Evolutionary conservation across 75 land plant genomes (phyloP).

Genomic region (Larix kaempferi): DNA sequence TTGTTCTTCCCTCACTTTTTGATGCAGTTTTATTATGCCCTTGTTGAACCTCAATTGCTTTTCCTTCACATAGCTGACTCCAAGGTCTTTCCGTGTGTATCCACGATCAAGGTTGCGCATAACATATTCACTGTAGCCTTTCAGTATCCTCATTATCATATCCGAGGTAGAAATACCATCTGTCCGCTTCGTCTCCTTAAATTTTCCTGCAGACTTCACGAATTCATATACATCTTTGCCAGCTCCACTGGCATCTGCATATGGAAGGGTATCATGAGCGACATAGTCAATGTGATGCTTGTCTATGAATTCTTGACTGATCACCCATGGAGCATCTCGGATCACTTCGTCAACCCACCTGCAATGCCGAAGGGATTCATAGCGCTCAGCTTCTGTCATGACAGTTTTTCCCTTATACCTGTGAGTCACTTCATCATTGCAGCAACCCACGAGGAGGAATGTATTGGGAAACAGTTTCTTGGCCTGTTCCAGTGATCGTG

Average conservation of each 20-base stretch:
- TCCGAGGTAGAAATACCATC: constrained; percentile 43
- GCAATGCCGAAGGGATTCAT: constrained; percentile 94
- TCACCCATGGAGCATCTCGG: constrained; percentile 77
- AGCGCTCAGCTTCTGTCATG: constrained; percentile 79
- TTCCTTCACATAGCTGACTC: constrained; percentile 52
- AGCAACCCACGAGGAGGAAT: constrained; percentile 55
- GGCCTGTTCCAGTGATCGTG: constrained; percentile 87
- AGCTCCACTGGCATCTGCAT: constrained; percentile 35
- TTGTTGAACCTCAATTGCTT: constrained; percentile 47
- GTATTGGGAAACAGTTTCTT: constrained; percentile 25
- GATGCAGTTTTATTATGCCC: constrained; percentile 46
- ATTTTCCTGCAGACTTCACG: constrained; percentile 37
- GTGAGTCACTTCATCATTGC: constrained; percentile 83
- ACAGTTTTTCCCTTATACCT: constrained; percentile 88
- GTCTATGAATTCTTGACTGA: constrained; percentile 70
- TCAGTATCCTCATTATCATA: constrained; percentile 36
- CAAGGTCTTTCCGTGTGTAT: constrained; percentile 40
- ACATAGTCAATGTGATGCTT: constrained; percentile 78
- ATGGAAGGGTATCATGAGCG: constrained; percentile 82
- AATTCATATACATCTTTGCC: constrained; percentile 42
- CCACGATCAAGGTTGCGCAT: constrained; percentile 46
- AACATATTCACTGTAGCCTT: constrained; percentile 47
- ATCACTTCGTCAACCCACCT: constrained; percentile 91
- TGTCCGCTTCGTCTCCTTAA: constrained; percentile 31
- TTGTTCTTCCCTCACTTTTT: constrained; percentile 60